Percentiles rank a stretch among this genome's conserved stretches.
Conservation (phyloP, 148 eudicot genomes). For the Dianthus caryophyllus region DNA sequence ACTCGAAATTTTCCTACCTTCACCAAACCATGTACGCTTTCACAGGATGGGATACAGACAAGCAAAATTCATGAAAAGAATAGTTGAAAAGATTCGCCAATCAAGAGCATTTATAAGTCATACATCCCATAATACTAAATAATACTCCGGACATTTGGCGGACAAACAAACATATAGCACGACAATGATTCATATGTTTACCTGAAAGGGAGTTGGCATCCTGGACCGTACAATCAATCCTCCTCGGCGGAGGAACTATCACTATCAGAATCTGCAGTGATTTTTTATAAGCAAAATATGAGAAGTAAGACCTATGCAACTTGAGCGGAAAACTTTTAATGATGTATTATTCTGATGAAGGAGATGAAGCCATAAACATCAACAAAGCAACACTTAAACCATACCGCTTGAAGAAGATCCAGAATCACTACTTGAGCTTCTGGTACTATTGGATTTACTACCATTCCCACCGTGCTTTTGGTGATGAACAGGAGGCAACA, state of each 20-base stretch:
- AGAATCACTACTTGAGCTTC: conserved; percentile 63
- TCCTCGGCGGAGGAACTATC: conserved; percentile 55
- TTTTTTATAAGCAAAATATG: conserved; percentile 5
- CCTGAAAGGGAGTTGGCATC: conserved; percentile 18
- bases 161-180: background rate
- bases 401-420: conserved; percentile 81
- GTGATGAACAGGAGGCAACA: conserved; percentile 38
- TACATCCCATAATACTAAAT: too few relatives aligned
- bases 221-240: conserved; percentile 34
- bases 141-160: too few relatives aligned
- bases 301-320: background rate
- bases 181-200: conserved; percentile 3
- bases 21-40: background rate
- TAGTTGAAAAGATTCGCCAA: background rate
- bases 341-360: background rate
- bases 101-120: background rate
- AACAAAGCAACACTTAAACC: background rate
- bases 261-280: conserved; percentile 59
- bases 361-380: background rate
- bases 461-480: conserved; percentile 42
- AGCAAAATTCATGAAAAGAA: background rate
- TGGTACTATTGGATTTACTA: conserved; percentile 46
- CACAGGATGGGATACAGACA: background rate
- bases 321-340: background rate
- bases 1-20: background rate